These are phyloP conservation scores for Colletotrichum lupini DNA, from an alignment of 2,329 filamentous ascomycete species.

Conservation along the genomic window DNA sequence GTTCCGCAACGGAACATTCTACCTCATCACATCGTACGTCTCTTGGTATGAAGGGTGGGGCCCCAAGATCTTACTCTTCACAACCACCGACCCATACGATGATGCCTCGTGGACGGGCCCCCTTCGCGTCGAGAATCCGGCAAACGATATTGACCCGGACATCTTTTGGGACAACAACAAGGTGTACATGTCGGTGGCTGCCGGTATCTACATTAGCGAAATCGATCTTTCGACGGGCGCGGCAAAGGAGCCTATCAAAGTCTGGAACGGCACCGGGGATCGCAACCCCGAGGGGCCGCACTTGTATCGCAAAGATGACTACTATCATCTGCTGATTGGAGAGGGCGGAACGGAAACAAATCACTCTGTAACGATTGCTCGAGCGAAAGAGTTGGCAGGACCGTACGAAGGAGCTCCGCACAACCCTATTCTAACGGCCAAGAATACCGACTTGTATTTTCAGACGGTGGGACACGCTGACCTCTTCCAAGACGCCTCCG, in stretches of 20 bases:
- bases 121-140: constrained; percentile 43
- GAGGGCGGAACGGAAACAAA: constrained; percentile 60
- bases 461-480: constrained; percentile 58
- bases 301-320: constrained; percentile 60
- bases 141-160: constrained; percentile 56
- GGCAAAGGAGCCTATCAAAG: constrained; percentile 42
- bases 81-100: constrained; percentile 51
- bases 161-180: constrained; percentile 66
- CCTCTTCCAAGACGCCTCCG: constrained; percentile 54
- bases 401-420: constrained; percentile 53
- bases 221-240: constrained; percentile 49
- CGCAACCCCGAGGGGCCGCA: constrained; percentile 62
- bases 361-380: constrained; percentile 56
- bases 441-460: constrained; percentile 50
- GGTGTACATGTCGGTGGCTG: constrained; percentile 47
- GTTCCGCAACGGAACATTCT: constrained; percentile 55
- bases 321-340: constrained; percentile 64
- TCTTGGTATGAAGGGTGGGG: constrained; percentile 39
- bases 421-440: constrained; percentile 59
- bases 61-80: constrained; percentile 53
- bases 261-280: constrained; percentile 59
- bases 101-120: constrained; percentile 53
- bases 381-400: constrained; percentile 50
- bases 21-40: constrained; percentile 43
- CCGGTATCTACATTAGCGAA: constrained; percentile 43